These are phyloP conservation scores for Detonula confervacea DNA, from an alignment of 352 stramenopile species.

Conservation along the genomic window DNA sequence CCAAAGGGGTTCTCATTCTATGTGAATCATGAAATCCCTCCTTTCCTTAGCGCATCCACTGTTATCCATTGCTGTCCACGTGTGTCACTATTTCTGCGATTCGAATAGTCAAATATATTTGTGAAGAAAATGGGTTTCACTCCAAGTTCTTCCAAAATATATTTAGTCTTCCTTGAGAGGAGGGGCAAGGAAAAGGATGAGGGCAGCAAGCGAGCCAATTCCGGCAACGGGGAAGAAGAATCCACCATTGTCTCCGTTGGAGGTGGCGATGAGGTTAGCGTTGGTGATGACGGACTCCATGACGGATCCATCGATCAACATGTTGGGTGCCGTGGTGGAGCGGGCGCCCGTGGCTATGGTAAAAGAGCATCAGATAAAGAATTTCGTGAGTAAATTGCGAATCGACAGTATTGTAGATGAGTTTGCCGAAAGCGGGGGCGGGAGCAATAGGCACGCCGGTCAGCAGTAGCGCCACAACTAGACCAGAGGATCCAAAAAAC, in stretches of 20 bases:
- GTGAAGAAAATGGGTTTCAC: conserved; percentile 9
- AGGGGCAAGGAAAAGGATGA: conserved; percentile 83
- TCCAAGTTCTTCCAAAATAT: conserved; percentile 3
- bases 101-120: conserved; percentile 42
- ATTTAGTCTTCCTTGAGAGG: conserved; percentile 80
- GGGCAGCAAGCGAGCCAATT: conserved; percentile 69
- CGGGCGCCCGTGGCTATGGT: conserved; percentile 37
- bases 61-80: conserved; percentile 16
- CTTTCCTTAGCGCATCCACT: background rate
- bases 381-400: no score
- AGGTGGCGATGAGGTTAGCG: conserved; percentile 76
- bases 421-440: no score
- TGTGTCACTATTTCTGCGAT: no score
- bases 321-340: conserved; percentile 54
- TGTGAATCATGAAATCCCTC: background rate
- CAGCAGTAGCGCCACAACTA: no score
- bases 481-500: no score
- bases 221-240: conserved; percentile 82
- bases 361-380: no score
- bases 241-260: conserved; percentile 69
- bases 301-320: conserved; percentile 74
- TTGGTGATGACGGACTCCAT: conserved; percentile 62
- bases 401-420: no score
- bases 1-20: background rate
- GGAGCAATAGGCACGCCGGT: no score